Percentiles rank a stretch among this genome's conserved stretches.
Conservation (phyloP, 768 basidiomycete species). For the Trichaptum fuscoviolaceum region DNA sequence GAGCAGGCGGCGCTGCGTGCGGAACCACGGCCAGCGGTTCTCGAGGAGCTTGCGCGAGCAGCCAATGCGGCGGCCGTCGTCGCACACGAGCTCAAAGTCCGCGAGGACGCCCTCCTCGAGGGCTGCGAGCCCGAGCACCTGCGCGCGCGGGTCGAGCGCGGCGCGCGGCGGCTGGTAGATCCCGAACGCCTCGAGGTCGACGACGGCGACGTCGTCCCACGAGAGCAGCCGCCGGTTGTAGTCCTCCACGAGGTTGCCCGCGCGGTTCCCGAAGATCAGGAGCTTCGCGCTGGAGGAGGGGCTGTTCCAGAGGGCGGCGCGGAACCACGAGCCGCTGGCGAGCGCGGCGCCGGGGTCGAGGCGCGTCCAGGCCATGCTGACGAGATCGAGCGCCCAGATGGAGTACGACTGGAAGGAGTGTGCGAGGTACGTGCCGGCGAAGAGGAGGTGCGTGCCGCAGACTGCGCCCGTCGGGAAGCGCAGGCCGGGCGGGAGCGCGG, state of each 20-base stretch:
- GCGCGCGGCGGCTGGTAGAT: conserved; percentile 85
- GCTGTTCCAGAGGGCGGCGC: conserved; percentile 70
- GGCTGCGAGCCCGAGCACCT: conserved; percentile 78
- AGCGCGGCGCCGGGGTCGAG: conserved; percentile 87
- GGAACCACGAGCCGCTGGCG: conserved; percentile 89
- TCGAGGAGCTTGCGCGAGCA: conserved; percentile 84
- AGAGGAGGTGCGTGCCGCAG: conserved; percentile 84
- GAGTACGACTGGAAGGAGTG: conserved; percentile 93
- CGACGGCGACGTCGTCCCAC: conserved; percentile 88
- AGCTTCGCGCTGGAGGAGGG: conserved; percentile 44
- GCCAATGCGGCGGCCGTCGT: conserved; percentile 78
- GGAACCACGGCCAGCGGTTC: conserved; percentile 96
- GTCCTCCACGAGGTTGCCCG: conserved; percentile 85
- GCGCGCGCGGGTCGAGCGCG: conserved; percentile 63
- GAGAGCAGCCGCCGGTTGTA: conserved; percentile 87
- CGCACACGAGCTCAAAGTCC: conserved; percentile 91
- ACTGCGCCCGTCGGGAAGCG: conserved; percentile 95
- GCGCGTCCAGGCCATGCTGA: conserved; percentile 77
- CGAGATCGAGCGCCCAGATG: conserved; percentile 90
- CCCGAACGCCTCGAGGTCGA: conserved; percentile 91
- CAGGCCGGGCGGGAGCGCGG: conserved; percentile 86
- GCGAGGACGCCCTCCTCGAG: conserved; percentile 77
- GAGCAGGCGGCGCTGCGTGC: conserved; percentile 58
- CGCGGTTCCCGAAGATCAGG: conserved; percentile 85
- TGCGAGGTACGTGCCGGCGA: conserved; percentile 93